These are phyloP conservation scores for Wickerhamiella spandovensis DNA, from an alignment of 805 yeast species.

Conservation along the genomic window DNA sequence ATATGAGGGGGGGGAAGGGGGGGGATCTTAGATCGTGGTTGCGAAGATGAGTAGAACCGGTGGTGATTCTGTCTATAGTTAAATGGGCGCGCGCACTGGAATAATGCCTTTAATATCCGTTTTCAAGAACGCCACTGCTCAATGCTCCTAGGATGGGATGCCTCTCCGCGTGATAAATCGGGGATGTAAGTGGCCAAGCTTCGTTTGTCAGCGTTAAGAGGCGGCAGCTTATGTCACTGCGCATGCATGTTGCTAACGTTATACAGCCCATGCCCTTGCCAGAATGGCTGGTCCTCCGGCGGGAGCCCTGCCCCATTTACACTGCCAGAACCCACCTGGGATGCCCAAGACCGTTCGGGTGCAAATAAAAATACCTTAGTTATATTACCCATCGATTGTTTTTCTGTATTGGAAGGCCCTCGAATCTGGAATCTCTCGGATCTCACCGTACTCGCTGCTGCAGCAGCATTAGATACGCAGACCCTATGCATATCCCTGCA, in stretches of 20 bases:
- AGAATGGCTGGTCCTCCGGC: not conserved
- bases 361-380: too few species aligned
- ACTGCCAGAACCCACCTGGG: too few species aligned
- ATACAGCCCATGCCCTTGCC: not conserved
- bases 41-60: not conserved
- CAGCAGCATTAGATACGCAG: not conserved
- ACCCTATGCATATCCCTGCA: not conserved
- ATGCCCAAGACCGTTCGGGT: too few species aligned
- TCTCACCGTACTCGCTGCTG: too few species aligned
- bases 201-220: conserved; percentile 1
- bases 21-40: too few species aligned
- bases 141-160: not conserved
- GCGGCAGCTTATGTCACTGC: conserved; percentile 1
- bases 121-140: not conserved
- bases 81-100: not conserved
- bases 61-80: not conserved
- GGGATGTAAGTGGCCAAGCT: conserved; percentile 3
- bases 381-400: too few species aligned
- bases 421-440: too few species aligned
- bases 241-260: conserved; percentile 1
- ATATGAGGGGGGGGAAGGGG: not conserved
- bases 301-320: too few species aligned
- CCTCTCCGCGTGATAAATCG: not conserved
- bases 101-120: not conserved
- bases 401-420: too few species aligned